Base-by-base conservation (phyloP, 1,284 basidiomycete species). In the Apiotrichum porosum region DNA sequence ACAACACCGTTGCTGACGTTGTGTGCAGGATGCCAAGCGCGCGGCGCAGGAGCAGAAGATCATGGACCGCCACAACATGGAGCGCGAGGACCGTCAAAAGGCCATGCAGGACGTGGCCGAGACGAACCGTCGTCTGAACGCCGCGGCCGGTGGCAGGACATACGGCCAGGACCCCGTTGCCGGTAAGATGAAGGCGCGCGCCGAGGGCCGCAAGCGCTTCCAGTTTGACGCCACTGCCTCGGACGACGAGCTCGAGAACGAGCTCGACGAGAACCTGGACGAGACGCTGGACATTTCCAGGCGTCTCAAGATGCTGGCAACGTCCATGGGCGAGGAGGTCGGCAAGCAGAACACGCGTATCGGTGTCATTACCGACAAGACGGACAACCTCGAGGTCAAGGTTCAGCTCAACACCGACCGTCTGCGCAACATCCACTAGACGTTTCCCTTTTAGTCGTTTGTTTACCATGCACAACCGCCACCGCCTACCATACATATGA, bases 141-240 rank as follows among this genome's bases (percentile, higher is more conserved):
- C 77, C 28, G 89, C 87, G 9, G 76, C 81, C 32, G 80, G 81
- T 6, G 85, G 26, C 15, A 42, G 43, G 39, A 21, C 18, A n/a
- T 9, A 18, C 9, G 22, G 23, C 21, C 31, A 33, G 15, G 19
- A 34, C 17, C 9, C 26, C 5, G 32, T 34, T 8, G 35, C 23
- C 4, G 43, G 37, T 24, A 24, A 19, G 15, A 21, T 39, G 46
- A 35, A 35, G 26, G 24, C 34, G 4, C 55, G 55, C 19, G 39
- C 40, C 36, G 48, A 42, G 37, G 35, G 28, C 37, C 55, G 55
- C 49, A 41, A 51, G 65, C 81, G 88, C 23, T 98, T 84, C 71
- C 93, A 97, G 72, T 97, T 97, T 62, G 94, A 98, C 60, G 84
- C 84, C n/a, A 88, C 84, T 31, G 88, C 81, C 15, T 91, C 87